phyloP scores from a whole-genome alignment of 176 grass and related monocot genomes.

The Raddia distichophylla region DNA sequence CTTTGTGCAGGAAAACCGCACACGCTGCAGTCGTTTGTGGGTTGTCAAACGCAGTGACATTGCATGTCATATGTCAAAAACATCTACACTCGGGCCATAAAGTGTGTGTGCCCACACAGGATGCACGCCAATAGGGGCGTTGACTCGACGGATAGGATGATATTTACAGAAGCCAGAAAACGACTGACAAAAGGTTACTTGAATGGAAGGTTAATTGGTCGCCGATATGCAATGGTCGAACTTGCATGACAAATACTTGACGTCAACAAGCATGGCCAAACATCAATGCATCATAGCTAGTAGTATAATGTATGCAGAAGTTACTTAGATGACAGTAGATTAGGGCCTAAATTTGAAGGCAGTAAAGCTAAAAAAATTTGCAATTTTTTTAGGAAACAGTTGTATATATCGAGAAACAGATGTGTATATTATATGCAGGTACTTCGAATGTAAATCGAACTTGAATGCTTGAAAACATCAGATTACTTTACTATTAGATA shows the following conservation, averaged over 20 bases:
- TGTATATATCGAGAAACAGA: background rate
- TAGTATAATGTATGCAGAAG: background rate
- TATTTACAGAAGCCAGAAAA: slow-evolving; percentile 26
- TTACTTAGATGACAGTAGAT: background rate
- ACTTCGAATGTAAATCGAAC: background rate
- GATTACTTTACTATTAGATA: background rate
- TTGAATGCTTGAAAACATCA: background rate
- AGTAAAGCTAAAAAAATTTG: background rate
- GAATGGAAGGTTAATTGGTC: slow-evolving; percentile 18
- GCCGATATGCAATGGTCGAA: background rate
- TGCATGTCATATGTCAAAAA: slow-evolving; percentile 7
- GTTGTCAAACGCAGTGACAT: background rate
- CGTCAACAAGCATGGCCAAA: slow-evolving; percentile 20
- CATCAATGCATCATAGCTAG: background rate
- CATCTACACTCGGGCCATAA: background rate
- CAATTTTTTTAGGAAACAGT: background rate
- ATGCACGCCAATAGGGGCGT: background rate
- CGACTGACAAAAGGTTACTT: slow-evolving; percentile 15
- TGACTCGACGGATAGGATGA: background rate
- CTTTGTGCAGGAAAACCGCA: background rate
- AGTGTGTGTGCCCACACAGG: background rate
- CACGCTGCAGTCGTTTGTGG: background rate
- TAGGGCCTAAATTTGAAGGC: background rate
- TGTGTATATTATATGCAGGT: background rate
- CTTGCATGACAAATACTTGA: slow-evolving; percentile 7